Evolutionary conservation across 2,329 filamentous ascomycete species (phyloP), one percentile per base, ranked within the genome.

Genomic region (Exophiala sp.): DNA sequence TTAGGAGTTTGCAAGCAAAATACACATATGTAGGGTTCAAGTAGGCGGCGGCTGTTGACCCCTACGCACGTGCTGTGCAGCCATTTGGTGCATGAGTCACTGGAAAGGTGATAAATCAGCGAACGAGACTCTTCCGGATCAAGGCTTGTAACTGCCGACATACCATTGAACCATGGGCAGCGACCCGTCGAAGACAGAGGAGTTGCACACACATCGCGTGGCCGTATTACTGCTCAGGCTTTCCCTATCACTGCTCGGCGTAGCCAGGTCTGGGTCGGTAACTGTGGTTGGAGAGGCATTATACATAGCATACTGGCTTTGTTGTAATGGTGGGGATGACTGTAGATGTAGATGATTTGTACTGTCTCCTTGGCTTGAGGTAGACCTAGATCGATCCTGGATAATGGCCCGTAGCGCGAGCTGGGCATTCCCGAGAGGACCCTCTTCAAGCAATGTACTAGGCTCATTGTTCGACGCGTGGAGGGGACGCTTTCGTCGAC

Each of bases 1-100:
- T 68, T 64, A 1, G 71, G 70, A 1, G 70, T 73, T 19, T 64
- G 59, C 3, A 69, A 70, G 58, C 76, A 79, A 52, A 75, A 74
- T 34, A 73, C 64, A 60, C 76, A 79, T 10, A 76, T 69, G 56
- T 76, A 77, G 23, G 73, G 65, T 1, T 71, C 70, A 8, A 70
- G 65, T 18, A 75, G 64, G 46, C 70, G 72, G 30, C 70, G 68
- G 14, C 68, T 64, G 48, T 75, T 72, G 13, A 81, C 63, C 1
- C 79, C 78, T 18, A 81, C 71, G 58, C 80, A 83, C 47, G 70
- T 70, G 24, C 75, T 75, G 59, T 83, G 80, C 23, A 80, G 68
- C 75, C 78, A 83, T 58, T 81, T 79, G n/a, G 70, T 75, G 66
- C 80, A 83, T 19, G 75, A 78, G 63, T 79, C 76, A 65, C 80